A percentile compares a stretch with the other conserved stretches of the same genome.
phyloP scores from a whole-genome alignment of 805 yeast species.

The Blastobotrys attinorum region DNA sequence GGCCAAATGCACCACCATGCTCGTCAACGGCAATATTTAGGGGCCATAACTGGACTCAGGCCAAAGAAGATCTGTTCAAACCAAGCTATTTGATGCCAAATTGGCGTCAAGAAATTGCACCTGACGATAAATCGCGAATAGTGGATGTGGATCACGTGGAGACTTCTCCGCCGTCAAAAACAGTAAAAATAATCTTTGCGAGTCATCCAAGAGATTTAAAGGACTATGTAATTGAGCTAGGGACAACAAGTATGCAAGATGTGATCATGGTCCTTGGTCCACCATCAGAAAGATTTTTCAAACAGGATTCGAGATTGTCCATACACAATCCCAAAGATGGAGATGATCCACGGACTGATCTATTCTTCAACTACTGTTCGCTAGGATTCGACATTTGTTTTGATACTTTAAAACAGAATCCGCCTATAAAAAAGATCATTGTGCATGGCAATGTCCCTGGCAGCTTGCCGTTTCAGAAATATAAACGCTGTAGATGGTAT shows the following conservation, averaged over 20 bases:
- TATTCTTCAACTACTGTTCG: constrained; percentile 40
- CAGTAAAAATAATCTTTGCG: constrained; percentile 5
- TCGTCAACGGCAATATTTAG: constrained; percentile 18
- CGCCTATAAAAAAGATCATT: constrained; percentile 40
- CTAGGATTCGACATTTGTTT: constrained; percentile 50
- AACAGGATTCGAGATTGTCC: constrained; percentile 37
- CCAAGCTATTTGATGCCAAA: constrained; percentile 2
- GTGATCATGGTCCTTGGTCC: constrained; percentile 44
- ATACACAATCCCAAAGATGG: constrained; percentile 31
- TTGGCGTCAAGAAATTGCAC: not conserved
- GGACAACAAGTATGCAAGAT: constrained; percentile 44
- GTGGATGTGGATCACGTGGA: constrained; percentile 8
- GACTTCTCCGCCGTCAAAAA: constrained; percentile 1
- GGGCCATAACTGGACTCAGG: constrained; percentile 21
- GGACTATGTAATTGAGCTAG: constrained; percentile 19
- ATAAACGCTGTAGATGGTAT: constrained; percentile 44
- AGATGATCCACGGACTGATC: constrained; percentile 9
- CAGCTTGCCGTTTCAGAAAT: constrained; percentile 45
- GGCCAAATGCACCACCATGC: constrained; percentile 14
- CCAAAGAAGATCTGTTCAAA: constrained; percentile 9
- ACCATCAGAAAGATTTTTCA: constrained; percentile 45
- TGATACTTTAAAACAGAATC: constrained; percentile 27
- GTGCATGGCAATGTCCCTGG: constrained; percentile 51
- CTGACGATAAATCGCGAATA: not conserved
- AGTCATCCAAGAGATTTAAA: constrained; percentile 6